These are phyloP conservation scores for Alternaria postmessia DNA, from an alignment of 2,329 filamentous ascomycete species.

Conservation along the genomic window DNA sequence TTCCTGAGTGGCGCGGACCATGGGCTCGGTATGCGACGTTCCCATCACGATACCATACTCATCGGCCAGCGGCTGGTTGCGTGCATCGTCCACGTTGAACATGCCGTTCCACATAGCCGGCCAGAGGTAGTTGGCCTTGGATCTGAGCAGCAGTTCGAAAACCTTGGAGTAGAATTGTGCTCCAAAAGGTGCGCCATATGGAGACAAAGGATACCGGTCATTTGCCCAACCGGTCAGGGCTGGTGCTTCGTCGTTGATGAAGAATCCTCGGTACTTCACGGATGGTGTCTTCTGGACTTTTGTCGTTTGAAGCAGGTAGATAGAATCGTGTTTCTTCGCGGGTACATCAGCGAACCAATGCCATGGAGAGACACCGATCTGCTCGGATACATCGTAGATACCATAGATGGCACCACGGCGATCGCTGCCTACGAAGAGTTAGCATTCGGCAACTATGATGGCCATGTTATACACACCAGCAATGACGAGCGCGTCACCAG, in stretches of 20 bases:
- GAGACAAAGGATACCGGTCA: slow-evolving; percentile 59
- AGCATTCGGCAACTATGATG: neutral
- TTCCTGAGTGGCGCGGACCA: slow-evolving; percentile 67
- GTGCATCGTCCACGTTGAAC: slow-evolving; percentile 74
- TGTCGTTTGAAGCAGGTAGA: slow-evolving; percentile 63
- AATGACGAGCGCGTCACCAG: slow-evolving; percentile 69
- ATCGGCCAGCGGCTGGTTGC: slow-evolving; percentile 73
- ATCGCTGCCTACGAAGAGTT: slow-evolving; percentile 59
- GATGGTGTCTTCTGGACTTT: slow-evolving; percentile 68
- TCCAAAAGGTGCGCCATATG: slow-evolving; percentile 57
- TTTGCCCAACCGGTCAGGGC: slow-evolving; percentile 72
- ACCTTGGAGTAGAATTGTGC: slow-evolving; percentile 73
- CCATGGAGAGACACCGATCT: slow-evolving; percentile 77
- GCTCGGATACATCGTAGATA: slow-evolving; percentile 74
- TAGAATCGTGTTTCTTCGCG: slow-evolving; percentile 58
- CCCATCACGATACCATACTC: slow-evolving; percentile 78
- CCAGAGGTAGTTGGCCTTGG: slow-evolving; percentile 79
- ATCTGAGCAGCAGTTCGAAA: slow-evolving; percentile 74
- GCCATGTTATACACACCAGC: slow-evolving; percentile 54
- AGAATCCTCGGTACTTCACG: slow-evolving; percentile 74
- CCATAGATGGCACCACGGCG: slow-evolving; percentile 74
- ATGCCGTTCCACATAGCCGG: slow-evolving; percentile 75
- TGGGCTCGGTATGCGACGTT: slow-evolving; percentile 76
- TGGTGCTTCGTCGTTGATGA: slow-evolving; percentile 75
- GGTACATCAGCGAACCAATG: slow-evolving; percentile 73